A percentile compares a stretch with the other conserved stretches of the same genome.
Conservation (phyloP, 768 basidiomycete genomes). For the Amanita exitialis region DNA sequence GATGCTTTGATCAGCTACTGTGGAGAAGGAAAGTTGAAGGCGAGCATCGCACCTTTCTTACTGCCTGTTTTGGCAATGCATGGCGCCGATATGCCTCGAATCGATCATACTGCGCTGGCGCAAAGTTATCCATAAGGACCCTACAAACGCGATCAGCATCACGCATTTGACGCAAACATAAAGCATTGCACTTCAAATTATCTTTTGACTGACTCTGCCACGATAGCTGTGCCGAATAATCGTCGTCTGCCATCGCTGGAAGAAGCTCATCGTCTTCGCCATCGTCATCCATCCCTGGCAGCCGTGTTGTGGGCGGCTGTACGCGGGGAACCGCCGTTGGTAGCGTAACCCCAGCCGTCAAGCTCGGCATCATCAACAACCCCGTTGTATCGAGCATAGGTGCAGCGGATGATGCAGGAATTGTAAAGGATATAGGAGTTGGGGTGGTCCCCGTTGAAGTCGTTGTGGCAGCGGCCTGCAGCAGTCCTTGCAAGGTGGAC, state of each 20-base stretch:
- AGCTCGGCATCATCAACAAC: conserved; percentile 12
- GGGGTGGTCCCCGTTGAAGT: conserved; percentile 1
- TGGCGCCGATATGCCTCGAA: conserved; percentile 85
- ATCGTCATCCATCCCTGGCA: conserved; percentile 33
- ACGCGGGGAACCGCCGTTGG: conserved; percentile 7
- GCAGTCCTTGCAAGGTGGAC: not conserved
- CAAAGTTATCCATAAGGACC: conserved; percentile 84
- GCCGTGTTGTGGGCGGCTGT: conserved; percentile 6
- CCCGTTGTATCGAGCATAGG: conserved; percentile 13
- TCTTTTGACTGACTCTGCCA: conserved; percentile 87
- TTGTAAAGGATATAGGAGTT: not conserved
- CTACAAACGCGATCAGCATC: conserved; percentile 23
- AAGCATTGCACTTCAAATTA: conserved; percentile 58
- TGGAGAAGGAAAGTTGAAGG: not conserved
- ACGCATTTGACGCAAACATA: not conserved
- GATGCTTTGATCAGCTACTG: not conserved
- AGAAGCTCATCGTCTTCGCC: conserved; percentile 71
- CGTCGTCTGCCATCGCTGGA: conserved; percentile 83
- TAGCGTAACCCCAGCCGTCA: conserved; percentile 10
- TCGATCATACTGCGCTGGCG: conserved; percentile 74
- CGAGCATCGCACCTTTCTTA: conserved; percentile 52
- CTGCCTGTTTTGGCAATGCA: conserved; percentile 73
- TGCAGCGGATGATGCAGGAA: not conserved
- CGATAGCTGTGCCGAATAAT: conserved; percentile 74
- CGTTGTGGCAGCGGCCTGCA: not conserved